Percentiles rank a stretch among this genome's conserved stretches.
phyloP scores from a whole-genome alignment of 164 flowering plant genomes.

The Cinnamomum chago region DNA sequence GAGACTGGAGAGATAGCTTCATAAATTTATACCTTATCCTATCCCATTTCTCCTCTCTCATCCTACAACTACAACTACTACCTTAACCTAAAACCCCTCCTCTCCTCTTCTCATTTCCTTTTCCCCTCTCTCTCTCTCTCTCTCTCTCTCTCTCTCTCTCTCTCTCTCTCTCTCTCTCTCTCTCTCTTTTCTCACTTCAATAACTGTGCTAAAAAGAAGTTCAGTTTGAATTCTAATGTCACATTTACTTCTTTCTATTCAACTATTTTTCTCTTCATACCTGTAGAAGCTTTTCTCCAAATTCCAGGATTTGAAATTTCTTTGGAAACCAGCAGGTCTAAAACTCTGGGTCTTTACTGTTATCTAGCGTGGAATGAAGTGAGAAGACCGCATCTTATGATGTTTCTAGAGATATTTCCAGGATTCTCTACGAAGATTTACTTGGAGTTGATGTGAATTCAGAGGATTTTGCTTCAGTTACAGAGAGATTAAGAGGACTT shows the following conservation, averaged over 20 bases:
- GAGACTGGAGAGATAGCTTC: not conserved
- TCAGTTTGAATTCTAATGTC: too few species aligned
- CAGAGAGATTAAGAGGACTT: not conserved
- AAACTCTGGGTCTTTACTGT: not conserved
- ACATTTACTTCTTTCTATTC: not conserved
- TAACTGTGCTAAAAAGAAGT: too few species aligned
- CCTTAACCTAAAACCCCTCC: not conserved
- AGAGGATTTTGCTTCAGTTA: not conserved
- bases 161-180: conserved; percentile 5
- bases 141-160: conserved; percentile 4
- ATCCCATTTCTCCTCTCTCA: conserved; percentile 19
- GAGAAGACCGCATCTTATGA: not conserved
- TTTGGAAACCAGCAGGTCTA: not conserved
- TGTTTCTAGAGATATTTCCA: not conserved
- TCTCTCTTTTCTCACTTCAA: not conserved
- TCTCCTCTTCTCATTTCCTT: conserved; percentile 7
- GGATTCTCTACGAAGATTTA: not conserved
- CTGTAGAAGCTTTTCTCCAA: not conserved
- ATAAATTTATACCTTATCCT: conserved; percentile 45
- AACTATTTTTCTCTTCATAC: not conserved
- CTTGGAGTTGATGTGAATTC: not conserved
- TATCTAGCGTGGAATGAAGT: not conserved
- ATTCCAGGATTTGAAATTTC: too few species aligned
- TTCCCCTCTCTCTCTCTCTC: not conserved
- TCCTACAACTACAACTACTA: not conserved